Percentiles rank a stretch among this genome's conserved stretches.
Conservation (phyloP, 306 rosid species). For the Senna tora region DNA sequence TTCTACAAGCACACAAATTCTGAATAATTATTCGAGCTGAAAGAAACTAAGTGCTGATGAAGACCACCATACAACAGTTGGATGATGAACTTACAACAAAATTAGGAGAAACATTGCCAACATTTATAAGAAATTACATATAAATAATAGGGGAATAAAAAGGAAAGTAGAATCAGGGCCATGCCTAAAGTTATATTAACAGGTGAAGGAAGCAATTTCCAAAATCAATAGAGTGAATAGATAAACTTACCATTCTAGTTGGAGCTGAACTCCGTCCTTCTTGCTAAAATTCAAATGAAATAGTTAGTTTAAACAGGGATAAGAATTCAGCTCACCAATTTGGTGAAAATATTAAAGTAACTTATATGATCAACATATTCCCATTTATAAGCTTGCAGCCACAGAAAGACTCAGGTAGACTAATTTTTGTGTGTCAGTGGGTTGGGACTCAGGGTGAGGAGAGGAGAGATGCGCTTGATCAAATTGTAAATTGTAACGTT, state of each 20-base stretch:
- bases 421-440: conserved; percentile 27
- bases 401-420: neutral
- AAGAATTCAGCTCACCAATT: conserved; percentile 30
- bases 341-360: conserved; percentile 32
- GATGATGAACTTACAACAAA: neutral
- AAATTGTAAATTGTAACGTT: no score
- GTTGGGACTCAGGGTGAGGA: no score
- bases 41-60: neutral
- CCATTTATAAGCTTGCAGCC: neutral
- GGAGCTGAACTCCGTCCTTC: conserved; percentile 89
- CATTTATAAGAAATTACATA: neutral
- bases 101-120: neutral
- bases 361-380: conserved; percentile 3
- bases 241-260: conserved; percentile 86
- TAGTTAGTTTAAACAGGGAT: conserved; percentile 36
- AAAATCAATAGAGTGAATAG: conserved; percentile 35
- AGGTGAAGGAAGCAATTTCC: conserved; percentile 1
- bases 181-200: neutral
- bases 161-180: conserved; percentile 10
- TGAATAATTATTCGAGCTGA: neutral
- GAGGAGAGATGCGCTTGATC: no score
- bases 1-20: neutral
- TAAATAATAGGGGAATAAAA: neutral
- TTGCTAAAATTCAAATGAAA: conserved; percentile 56
- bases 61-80: neutral